Evolutionary conservation across 805 yeast genomes (phyloP).

Genomic region (Metschnikowia kunwiensis): DNA sequence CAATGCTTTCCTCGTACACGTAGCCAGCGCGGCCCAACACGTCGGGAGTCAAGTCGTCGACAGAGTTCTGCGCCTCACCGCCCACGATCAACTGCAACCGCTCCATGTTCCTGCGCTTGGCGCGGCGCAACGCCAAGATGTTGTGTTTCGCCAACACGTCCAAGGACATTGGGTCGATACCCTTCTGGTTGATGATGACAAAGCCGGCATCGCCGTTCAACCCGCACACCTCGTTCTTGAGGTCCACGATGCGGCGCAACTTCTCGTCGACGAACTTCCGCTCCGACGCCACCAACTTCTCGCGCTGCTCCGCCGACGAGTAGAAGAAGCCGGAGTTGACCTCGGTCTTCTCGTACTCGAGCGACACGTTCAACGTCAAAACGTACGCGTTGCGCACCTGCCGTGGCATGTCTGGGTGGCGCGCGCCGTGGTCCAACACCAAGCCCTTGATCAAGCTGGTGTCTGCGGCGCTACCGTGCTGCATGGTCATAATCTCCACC

Average conservation of each 20-base stretch:
- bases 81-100: slow-evolving; percentile 94
- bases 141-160: slow-evolving; percentile 91
- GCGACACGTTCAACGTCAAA: slow-evolving; percentile 84
- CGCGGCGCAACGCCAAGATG: slow-evolving; percentile 92
- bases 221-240: slow-evolving; percentile 89
- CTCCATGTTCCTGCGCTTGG: slow-evolving; percentile 99
- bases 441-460: slow-evolving; percentile 83
- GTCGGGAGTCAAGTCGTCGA: slow-evolving; percentile 80
- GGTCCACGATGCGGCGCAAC: slow-evolving; percentile 82
- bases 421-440: slow-evolving; percentile 96
- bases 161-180: slow-evolving; percentile 96
- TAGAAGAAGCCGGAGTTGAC: slow-evolving; percentile 95
- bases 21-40: slow-evolving; percentile 85
- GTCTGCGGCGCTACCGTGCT: slow-evolving; percentile 81
- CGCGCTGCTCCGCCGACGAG: slow-evolving; percentile 94
- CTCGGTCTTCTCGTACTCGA: slow-evolving; percentile 97
- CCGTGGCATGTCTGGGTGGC: slow-evolving; percentile 99
- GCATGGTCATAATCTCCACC: slow-evolving; percentile 99
- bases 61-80: slow-evolving; percentile 96
- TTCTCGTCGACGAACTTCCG: slow-evolving; percentile 93
- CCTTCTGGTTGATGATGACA: slow-evolving; percentile 96
- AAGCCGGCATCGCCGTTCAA: slow-evolving; percentile 70
- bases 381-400: slow-evolving; percentile 78
- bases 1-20: slow-evolving; percentile 88
- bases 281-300: slow-evolving; percentile 88